Conservation (phyloP, 1,284 basidiomycete genomes). For the Ceratobasidium sp. region DNA sequence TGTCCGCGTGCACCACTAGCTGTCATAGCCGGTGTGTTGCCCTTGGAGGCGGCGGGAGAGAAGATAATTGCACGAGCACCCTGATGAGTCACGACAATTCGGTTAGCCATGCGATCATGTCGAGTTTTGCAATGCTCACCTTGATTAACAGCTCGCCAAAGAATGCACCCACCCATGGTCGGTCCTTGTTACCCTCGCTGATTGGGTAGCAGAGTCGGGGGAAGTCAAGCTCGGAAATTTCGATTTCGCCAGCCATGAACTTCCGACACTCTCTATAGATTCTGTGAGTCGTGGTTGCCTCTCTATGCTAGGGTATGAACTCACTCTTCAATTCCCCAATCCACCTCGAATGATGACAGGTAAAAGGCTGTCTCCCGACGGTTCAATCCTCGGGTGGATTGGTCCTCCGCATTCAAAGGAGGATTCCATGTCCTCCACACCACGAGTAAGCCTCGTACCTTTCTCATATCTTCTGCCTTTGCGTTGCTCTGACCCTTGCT, state of each 20-base stretch:
- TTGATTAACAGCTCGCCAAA: background rate
- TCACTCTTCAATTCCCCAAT: too few species aligned
- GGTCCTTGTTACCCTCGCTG: background rate
- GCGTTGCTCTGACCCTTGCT: slow-evolving; percentile 9
- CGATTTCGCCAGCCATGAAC: background rate
- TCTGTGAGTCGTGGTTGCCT: background rate
- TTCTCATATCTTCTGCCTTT: slow-evolving; percentile 9
- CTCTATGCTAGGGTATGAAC: too few species aligned
- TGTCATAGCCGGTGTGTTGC: too few species aligned
- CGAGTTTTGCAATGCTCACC: background rate
- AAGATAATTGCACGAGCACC: too few species aligned
- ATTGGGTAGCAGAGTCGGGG: background rate
- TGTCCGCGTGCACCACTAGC: too few species aligned
- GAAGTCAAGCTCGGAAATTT: background rate
- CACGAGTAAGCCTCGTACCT: background rate
- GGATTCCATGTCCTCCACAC: background rate
- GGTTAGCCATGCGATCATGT: too few species aligned
- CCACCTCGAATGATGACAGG: background rate
- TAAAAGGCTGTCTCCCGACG: background rate
- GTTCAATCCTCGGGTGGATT: background rate
- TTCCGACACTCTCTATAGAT: background rate
- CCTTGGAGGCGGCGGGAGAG: too few species aligned
- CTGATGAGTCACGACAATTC: too few species aligned
- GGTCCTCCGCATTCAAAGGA: background rate
- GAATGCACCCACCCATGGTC: background rate